Percentiles rank a stretch among this genome's conserved stretches.
phyloP scores from a whole-genome alignment of 2,329 filamentous ascomycete genomes.

The Coniochaeta ligniaria region DNA sequence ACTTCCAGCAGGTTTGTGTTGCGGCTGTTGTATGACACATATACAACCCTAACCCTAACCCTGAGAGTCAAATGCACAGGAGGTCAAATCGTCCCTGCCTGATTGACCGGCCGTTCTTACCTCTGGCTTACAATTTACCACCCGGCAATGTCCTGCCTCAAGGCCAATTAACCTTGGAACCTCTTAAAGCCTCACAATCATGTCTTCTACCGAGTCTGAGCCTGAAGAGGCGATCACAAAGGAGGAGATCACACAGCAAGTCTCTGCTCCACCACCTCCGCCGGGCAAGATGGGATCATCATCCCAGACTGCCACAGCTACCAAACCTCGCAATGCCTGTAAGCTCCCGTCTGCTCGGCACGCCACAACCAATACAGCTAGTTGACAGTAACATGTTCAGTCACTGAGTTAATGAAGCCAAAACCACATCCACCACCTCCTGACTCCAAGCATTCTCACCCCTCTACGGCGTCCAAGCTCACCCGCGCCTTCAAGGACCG shows the following conservation, averaged over 20 bases:
- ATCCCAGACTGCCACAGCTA: neutral
- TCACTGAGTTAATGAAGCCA: slow-evolving; percentile 34
- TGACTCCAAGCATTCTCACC: slow-evolving; percentile 3
- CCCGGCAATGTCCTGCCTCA: neutral
- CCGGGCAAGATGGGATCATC: neutral
- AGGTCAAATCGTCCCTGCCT: neutral
- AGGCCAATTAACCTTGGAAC: no score
- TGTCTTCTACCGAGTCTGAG: slow-evolving; percentile 18
- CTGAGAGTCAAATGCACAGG: neutral
- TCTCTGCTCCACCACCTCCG: slow-evolving; percentile 18
- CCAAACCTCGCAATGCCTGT: slow-evolving; percentile 34
- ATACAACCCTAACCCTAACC: neutral
- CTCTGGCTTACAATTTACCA: neutral
- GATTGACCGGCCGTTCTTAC: neutral
- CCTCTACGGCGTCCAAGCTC: slow-evolving; percentile 8
- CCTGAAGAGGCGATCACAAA: slow-evolving; percentile 32
- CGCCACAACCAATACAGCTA: neutral
- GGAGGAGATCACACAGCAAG: slow-evolving; percentile 28
- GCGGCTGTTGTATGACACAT: no score
- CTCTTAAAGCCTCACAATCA: slow-evolving; percentile 1
- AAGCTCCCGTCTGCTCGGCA: slow-evolving; percentile 5
- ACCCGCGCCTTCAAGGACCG: slow-evolving; percentile 37
- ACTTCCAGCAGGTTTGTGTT: no score
- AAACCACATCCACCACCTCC: slow-evolving; percentile 6
- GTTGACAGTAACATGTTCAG: slow-evolving; percentile 17